Evolutionary conservation across 2,329 filamentous ascomycete genomes (phyloP).

Genomic region (Achaetomium macrosporum): DNA sequence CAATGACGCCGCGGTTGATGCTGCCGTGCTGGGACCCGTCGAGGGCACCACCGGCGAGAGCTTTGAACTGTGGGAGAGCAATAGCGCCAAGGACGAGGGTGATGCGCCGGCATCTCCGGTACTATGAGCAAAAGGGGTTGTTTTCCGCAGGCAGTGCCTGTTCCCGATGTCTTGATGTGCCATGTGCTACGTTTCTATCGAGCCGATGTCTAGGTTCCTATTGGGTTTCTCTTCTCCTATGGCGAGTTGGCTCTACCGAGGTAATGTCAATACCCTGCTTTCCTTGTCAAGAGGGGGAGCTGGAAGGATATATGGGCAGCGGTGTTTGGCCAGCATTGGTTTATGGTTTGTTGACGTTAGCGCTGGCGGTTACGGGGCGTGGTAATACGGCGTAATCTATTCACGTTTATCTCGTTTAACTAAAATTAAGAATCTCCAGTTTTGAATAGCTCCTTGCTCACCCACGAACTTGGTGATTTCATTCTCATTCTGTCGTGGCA

Average conservation of each 20-base stretch:
- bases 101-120: constrained; percentile 28
- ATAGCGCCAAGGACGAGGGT: constrained; percentile 54
- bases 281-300: constrained; percentile 1
- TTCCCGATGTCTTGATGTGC: neutral
- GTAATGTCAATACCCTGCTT: constrained; percentile 8
- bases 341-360: neutral
- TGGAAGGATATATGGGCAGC: neutral
- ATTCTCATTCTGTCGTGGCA: too few relatives aligned
- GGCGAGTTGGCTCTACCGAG: neutral
- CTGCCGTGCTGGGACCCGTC: constrained; percentile 47
- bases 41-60: constrained; percentile 51
- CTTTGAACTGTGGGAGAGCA: constrained; percentile 68
- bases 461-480: too few relatives aligned
- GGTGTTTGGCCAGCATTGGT: constrained; percentile 3
- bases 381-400: neutral
- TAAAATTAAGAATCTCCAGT: too few relatives aligned
- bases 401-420: too few relatives aligned
- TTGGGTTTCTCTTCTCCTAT: neutral
- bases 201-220: neutral
- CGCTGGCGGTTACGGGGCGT: neutral
- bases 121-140: neutral
- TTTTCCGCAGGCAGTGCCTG: neutral
- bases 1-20: constrained; percentile 36
- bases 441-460: too few relatives aligned
- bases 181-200: neutral